Percentiles rank a stretch among this genome's conserved stretches.
Evolutionary conservation across 768 basidiomycete genomes (phyloP).

Genomic region (Heimioporus sp.): DNA sequence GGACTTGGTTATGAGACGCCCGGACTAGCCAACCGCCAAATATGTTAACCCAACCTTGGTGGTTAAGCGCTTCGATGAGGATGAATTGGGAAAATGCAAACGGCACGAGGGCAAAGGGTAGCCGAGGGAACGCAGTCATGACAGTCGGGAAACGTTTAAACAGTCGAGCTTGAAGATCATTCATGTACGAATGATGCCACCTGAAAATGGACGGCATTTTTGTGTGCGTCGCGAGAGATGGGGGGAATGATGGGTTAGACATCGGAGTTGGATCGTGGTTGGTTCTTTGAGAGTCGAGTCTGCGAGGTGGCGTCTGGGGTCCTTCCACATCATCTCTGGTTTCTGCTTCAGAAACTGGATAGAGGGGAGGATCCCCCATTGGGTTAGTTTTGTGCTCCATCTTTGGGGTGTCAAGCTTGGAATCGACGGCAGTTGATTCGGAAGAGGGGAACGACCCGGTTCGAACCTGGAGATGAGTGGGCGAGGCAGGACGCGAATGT

Average conservation of each 20-base stretch:
- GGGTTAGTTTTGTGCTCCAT: not conserved
- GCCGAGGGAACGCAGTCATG: constrained; percentile 57
- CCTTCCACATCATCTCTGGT: too few relatives aligned
- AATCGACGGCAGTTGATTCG: not conserved
- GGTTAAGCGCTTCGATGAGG: constrained; percentile 78
- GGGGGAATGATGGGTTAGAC: too few relatives aligned
- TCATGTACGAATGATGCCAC: not conserved
- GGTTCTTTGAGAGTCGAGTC: too few relatives aligned
- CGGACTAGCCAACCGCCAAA: constrained; percentile 68
- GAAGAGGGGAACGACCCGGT: not conserved
- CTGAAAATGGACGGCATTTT: not conserved
- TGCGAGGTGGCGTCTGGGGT: too few relatives aligned
- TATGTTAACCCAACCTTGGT: constrained; percentile 85
- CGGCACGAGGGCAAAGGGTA: constrained; percentile 81
- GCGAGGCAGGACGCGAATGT: too few relatives aligned
- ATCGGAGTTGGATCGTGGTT: too few relatives aligned
- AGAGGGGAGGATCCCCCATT: too few relatives aligned
- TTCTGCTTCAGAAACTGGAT: too few relatives aligned
- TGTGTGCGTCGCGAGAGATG: not conserved
- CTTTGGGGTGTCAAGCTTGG: not conserved
- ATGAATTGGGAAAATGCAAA: constrained; percentile 97
- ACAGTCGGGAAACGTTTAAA: constrained; percentile 65
- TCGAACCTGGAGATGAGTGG: not conserved
- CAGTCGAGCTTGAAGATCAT: not conserved
- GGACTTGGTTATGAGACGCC: constrained; percentile 41